A percentile compares a stretch with the other conserved stretches of the same genome.
phyloP scores from a whole-genome alignment of 805 yeast species.

The Lipomyces kockii region DNA sequence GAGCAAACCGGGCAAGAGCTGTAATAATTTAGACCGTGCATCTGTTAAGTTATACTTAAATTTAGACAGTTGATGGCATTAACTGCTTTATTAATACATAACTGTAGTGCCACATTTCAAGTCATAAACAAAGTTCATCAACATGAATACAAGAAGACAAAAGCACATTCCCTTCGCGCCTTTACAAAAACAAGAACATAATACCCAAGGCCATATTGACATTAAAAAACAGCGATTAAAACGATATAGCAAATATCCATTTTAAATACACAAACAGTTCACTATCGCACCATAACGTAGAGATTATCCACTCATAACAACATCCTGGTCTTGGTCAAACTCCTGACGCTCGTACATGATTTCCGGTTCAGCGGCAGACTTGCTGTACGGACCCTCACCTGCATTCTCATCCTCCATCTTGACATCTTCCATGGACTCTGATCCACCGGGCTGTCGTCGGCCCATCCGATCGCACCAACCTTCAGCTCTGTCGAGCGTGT shows the following conservation, averaged over 20 bases:
- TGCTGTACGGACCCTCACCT: background rate
- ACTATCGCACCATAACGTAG: background rate
- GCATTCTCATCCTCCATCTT: conserved; percentile 1
- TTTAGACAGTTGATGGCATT: background rate
- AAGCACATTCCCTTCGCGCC: background rate
- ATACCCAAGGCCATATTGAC: background rate
- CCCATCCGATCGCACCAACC: conserved; percentile 61
- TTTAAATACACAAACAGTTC: background rate
- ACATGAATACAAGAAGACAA: background rate
- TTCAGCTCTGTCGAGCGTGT: conserved; percentile 83
- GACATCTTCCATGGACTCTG: conserved; percentile 2
- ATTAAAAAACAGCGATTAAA: background rate
- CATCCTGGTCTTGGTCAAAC: background rate
- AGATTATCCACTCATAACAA: background rate
- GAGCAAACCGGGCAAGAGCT: conserved; percentile 5
- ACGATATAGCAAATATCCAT: background rate
- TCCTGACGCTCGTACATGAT: background rate
- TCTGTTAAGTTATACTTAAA: background rate
- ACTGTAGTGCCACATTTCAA: background rate
- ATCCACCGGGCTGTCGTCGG: conserved; percentile 17
- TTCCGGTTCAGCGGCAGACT: background rate
- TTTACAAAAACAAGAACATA: background rate
- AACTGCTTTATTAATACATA: background rate
- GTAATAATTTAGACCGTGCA: conserved; percentile 6
- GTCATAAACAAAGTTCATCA: background rate